Evolutionary conservation across 1,284 basidiomycete genomes (phyloP).

Genomic region (Termitomyces sp.): DNA sequence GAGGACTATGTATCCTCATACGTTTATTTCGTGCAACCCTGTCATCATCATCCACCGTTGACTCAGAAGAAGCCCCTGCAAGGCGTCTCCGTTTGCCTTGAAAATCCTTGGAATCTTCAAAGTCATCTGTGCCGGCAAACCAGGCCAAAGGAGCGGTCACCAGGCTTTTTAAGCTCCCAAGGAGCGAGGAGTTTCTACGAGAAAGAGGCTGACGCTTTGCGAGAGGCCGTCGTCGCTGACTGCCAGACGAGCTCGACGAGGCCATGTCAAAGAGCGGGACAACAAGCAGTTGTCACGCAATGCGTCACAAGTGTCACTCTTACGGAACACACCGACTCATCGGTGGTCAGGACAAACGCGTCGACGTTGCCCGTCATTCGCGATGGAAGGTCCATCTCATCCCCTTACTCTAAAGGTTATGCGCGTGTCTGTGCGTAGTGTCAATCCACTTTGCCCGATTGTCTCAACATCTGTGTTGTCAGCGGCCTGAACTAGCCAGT

Average conservation of each 20-base stretch:
- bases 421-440: conserved; percentile 66
- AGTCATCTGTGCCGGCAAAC: conserved; percentile 42
- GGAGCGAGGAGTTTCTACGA: conserved; percentile 48
- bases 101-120: conserved; percentile 43
- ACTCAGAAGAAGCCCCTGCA: conserved; percentile 28
- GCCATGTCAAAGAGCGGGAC: conserved; percentile 27
- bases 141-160: conserved; percentile 61
- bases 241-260: conserved; percentile 24
- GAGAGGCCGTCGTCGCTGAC: conserved; percentile 22
- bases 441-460: conserved; percentile 29
- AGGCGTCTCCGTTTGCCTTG: conserved; percentile 49
- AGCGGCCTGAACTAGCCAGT: conserved; percentile 71
- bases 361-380: background rate
- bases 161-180: conserved; percentile 58
- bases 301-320: conserved; percentile 18
- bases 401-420: conserved; percentile 74
- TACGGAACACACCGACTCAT: background rate
- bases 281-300: conserved; percentile 24
- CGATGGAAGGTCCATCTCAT: conserved; percentile 50
- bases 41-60: conserved; percentile 25
- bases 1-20: conserved; percentile 51
- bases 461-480: conserved; percentile 21
- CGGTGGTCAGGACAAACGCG: no score
- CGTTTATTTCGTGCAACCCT: conserved; percentile 40
- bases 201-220: conserved; percentile 30